Conservation (phyloP, 371 early-diverging fungal genomes). For the Haplosporangium sp. region DNA sequence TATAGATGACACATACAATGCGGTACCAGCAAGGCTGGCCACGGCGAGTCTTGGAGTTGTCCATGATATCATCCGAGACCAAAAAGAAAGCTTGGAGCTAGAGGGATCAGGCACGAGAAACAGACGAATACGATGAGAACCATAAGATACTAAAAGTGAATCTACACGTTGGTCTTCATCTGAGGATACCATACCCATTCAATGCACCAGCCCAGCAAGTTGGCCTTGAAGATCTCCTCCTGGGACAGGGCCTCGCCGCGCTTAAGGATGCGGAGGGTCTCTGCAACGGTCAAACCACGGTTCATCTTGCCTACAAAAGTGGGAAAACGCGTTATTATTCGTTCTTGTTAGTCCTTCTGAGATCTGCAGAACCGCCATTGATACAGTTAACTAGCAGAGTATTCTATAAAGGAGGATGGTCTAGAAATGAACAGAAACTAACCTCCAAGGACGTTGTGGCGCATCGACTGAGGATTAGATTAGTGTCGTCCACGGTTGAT, state of each 20-base stretch:
- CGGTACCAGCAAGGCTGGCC: constrained; percentile 98
- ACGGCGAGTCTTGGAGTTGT: constrained; percentile 93
- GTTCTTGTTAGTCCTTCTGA: too few relatives aligned
- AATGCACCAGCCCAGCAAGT: constrained; percentile 94
- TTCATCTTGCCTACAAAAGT: constrained; percentile 89
- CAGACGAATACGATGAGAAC: not conserved
- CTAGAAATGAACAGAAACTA: constrained; percentile 17
- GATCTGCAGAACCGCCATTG: too few relatives aligned
- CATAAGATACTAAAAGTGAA: not conserved
- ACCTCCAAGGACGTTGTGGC: constrained; percentile 88
- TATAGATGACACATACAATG: constrained; percentile 54
- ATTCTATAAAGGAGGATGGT: not conserved
- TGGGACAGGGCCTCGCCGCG: constrained; percentile 73
- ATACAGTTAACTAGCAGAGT: too few relatives aligned
- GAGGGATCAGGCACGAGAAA: not conserved
- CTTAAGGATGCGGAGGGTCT: constrained; percentile 84
- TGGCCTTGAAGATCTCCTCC: constrained; percentile 88
- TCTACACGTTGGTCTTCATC: not conserved
- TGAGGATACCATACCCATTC: constrained; percentile 77
- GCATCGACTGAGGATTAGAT: constrained; percentile 63
- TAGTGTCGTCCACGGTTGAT: not conserved
- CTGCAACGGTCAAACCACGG: constrained; percentile 95
- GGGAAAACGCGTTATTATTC: not conserved
- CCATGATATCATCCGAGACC: constrained; percentile 98
- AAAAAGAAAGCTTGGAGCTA: constrained; percentile 98